Conservation (phyloP, 768 basidiomycete species). For the Mycena vitilis region DNA sequence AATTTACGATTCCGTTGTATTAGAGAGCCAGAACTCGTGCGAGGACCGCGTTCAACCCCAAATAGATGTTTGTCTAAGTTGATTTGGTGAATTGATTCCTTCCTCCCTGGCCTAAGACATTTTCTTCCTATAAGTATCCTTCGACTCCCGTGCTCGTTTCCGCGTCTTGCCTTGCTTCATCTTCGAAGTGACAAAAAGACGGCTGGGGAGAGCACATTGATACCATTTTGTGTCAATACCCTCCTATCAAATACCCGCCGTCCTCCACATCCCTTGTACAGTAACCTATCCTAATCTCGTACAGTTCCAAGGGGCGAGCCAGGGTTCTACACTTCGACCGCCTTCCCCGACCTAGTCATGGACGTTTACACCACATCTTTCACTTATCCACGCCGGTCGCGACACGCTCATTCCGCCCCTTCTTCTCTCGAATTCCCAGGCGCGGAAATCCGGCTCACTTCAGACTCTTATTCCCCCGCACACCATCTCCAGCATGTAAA, state of each 20-base stretch:
- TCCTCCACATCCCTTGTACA: constrained; percentile 37
- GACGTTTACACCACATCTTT: constrained; percentile 97
- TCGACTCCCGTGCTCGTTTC: constrained; percentile 37
- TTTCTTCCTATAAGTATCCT: constrained; percentile 40
- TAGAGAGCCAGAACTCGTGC: no score
- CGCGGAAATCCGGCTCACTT: constrained; percentile 58
- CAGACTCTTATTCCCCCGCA: constrained; percentile 51
- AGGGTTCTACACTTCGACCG: constrained; percentile 21
- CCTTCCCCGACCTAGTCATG: constrained; percentile 60
- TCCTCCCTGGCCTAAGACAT: constrained; percentile 1
- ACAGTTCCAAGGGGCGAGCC: constrained; percentile 31
- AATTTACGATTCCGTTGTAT: constrained; percentile 15
- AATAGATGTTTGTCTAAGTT: constrained; percentile 44
- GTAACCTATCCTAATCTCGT: constrained; percentile 38
- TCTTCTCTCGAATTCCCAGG: constrained; percentile 72
- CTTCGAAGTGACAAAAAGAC: constrained; percentile 41
- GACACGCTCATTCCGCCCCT: constrained; percentile 71
- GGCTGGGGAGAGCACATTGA: constrained; percentile 54
- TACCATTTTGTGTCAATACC: constrained; percentile 68
- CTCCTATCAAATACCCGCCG: constrained; percentile 55
- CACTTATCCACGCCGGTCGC: constrained; percentile 87
- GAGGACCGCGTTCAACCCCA: no score
- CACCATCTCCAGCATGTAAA: constrained; percentile 55
- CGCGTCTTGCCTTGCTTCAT: constrained; percentile 47
- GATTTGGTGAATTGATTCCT: constrained; percentile 32